Conservation (phyloP, 2,329 filamentous ascomycete species). For the Beauveria pseudobassiana region DNA sequence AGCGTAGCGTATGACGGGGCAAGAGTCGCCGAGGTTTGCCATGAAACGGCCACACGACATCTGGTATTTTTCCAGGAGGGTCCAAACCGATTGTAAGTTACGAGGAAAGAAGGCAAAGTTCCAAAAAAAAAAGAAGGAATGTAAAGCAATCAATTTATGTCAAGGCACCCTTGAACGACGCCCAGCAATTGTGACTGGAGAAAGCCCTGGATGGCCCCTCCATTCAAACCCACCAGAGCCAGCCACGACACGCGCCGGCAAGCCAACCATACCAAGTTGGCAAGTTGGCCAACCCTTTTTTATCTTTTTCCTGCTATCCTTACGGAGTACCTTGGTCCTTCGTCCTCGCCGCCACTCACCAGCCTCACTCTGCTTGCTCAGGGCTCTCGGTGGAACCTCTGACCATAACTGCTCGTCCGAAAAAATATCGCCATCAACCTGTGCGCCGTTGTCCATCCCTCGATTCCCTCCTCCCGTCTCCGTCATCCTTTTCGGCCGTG, state of each 20-base stretch:
- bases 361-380: conserved; percentile 4
- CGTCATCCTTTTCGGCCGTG: background rate
- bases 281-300: background rate
- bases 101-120: no score
- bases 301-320: no score
- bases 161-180: no score
- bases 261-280: background rate
- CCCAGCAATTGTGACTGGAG: background rate
- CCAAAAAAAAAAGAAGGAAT: no score
- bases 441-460: background rate
- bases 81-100: no score
- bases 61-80: background rate
- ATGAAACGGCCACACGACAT: background rate
- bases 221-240: background rate
- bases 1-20: no score
- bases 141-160: no score
- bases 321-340: no score
- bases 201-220: background rate
- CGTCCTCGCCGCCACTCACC: background rate
- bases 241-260: background rate
- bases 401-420: background rate
- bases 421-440: background rate
- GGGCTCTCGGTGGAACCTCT: conserved; percentile 8
- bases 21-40: no score
- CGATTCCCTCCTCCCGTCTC: background rate